Conservation (phyloP, 495 filamentous ascomycete genomes). For the Pseudotulostoma volvatum region DNA sequence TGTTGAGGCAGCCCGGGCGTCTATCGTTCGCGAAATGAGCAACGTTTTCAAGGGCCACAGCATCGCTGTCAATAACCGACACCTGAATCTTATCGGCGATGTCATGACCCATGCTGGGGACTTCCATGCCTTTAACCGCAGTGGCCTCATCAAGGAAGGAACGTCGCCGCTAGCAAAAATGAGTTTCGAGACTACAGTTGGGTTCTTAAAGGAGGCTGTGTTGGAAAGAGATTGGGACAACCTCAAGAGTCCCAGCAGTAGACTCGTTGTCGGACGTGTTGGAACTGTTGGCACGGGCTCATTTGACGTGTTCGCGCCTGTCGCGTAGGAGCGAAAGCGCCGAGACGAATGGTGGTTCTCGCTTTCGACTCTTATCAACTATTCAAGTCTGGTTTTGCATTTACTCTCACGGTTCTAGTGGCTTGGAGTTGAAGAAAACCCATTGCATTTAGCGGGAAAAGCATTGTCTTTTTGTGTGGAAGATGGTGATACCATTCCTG, state of each 20-base stretch:
- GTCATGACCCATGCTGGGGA: slow-evolving; percentile 84
- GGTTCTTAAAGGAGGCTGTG: slow-evolving; percentile 82
- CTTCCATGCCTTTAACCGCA: slow-evolving; percentile 82
- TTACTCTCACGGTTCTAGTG: too few species aligned
- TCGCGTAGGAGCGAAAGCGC: too few species aligned
- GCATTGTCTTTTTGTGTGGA: too few species aligned
- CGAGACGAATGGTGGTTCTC: too few species aligned
- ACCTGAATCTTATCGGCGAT: slow-evolving; percentile 90
- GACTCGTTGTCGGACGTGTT: slow-evolving; percentile 74
- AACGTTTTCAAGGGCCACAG: slow-evolving; percentile 81
- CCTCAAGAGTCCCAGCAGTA: slow-evolving; percentile 65
- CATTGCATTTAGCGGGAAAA: neutral
- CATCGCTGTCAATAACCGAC: slow-evolving; percentile 82
- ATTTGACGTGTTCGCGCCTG: slow-evolving; percentile 69
- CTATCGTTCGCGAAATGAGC: slow-evolving; percentile 75
- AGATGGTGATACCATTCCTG: too few species aligned
- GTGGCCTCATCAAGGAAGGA: slow-evolving; percentile 58
- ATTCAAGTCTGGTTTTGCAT: neutral
- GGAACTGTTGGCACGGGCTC: slow-evolving; percentile 75
- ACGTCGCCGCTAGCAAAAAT: slow-evolving; percentile 90
- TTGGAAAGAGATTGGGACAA: slow-evolving; percentile 80
- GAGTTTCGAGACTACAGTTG: slow-evolving; percentile 95
- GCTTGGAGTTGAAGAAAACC: too few species aligned
- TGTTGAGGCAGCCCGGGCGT: slow-evolving; percentile 76
- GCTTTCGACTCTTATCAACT: too few species aligned